Conservation (phyloP, 768 basidiomycete species). For the Pholiota molesta region DNA sequence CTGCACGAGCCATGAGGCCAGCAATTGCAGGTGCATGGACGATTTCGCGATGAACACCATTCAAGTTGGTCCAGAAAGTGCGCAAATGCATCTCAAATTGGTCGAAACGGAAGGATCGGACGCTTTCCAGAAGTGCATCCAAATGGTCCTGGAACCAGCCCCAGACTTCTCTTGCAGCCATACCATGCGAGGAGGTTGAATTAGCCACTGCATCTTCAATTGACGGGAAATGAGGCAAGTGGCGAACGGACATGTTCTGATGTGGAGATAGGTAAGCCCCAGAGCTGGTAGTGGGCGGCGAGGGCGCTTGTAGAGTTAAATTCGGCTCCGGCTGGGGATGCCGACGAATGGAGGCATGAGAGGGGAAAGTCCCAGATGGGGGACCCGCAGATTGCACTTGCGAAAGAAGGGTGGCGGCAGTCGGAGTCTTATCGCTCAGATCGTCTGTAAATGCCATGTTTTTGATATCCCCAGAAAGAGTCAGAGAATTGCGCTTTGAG, state of each 20-base stretch:
- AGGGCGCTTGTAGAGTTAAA: constrained; percentile 56
- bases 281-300: constrained; percentile 53
- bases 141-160: constrained; percentile 91
- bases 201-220: constrained; percentile 83
- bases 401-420: constrained; percentile 73
- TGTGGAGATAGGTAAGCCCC: constrained; percentile 53
- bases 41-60: constrained; percentile 79
- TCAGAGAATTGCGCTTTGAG: constrained; percentile 77
- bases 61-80: constrained; percentile 81
- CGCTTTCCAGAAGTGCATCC: constrained; percentile 78
- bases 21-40: constrained; percentile 90
- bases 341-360: constrained; percentile 78
- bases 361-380: constrained; percentile 60
- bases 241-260: constrained; percentile 67
- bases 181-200: constrained; percentile 74
- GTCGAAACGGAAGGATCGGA: constrained; percentile 80
- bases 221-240: constrained; percentile 79
- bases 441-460: constrained; percentile 61
- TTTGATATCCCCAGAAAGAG: constrained; percentile 67
- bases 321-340: constrained; percentile 63
- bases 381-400: constrained; percentile 75
- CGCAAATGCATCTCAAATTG: constrained; percentile 88
- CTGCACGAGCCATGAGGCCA: constrained; percentile 86
- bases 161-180: constrained; percentile 88
- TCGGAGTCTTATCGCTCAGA: constrained; percentile 84